Evolutionary conservation across 2,329 filamentous ascomycete genomes (phyloP).

Genomic region (Colletotrichum siamense): DNA sequence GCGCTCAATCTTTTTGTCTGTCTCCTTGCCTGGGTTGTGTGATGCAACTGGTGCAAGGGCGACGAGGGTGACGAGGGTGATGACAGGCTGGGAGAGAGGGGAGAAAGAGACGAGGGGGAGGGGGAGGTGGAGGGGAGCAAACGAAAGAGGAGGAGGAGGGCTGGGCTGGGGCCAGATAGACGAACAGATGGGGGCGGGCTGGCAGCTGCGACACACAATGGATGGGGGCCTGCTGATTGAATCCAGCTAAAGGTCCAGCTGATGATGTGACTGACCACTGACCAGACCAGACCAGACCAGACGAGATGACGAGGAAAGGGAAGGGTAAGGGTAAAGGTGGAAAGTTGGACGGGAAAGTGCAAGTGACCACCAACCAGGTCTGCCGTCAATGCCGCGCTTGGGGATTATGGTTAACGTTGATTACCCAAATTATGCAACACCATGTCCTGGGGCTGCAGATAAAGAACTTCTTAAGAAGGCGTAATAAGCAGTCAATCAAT

Average conservation of each 20-base stretch:
- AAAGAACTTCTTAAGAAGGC: not conserved
- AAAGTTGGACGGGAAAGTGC: not conserved
- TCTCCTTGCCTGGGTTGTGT: not conserved
- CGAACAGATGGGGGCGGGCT: not conserved
- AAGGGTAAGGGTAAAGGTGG: not conserved
- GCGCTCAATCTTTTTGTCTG: not conserved
- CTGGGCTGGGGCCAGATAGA: not conserved
- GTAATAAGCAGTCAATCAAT: not conserved
- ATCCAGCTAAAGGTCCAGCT: not conserved
- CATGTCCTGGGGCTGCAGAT: not conserved
- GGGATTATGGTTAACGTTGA: not conserved
- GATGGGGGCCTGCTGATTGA: not conserved
- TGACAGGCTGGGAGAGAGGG: not conserved
- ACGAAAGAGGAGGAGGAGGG: not conserved
- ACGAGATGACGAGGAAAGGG: not conserved
- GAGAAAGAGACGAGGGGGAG: not conserved
- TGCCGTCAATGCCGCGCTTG: not conserved
- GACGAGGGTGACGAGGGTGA: not conserved
- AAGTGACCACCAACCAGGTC: not conserved
- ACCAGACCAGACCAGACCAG: not conserved
- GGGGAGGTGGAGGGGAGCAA: not conserved
- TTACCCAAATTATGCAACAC: not conserved
- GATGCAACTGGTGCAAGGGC: not conserved
- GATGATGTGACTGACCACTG: not conserved
- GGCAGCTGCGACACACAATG: not conserved